Evolutionary conservation across 768 basidiomycete genomes (phyloP).

Genomic region (Suillus weaverae): DNA sequence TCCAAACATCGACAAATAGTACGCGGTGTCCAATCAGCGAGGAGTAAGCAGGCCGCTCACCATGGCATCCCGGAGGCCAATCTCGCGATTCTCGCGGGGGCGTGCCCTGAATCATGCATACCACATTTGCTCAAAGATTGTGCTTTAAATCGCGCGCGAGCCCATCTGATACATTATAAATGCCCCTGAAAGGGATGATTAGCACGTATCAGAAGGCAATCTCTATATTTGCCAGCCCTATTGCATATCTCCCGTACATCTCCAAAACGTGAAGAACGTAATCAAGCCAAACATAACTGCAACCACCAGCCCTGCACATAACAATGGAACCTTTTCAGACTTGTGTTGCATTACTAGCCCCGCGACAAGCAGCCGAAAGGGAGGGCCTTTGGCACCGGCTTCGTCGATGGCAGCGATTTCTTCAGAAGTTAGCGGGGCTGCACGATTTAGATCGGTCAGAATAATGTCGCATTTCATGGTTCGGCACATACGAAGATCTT

Average conservation of each 20-base stretch:
- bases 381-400: constrained; percentile 56
- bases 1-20: neutral
- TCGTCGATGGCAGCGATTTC: constrained; percentile 66
- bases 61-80: too few species aligned
- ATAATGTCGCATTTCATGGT: neutral
- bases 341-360: neutral
- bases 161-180: too few species aligned
- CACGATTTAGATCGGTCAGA: neutral
- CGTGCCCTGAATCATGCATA: too few species aligned
- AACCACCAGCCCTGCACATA: neutral
- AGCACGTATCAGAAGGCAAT: too few species aligned
- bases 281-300: neutral
- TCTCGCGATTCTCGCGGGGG: too few species aligned
- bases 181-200: too few species aligned
- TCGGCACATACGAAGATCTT: constrained; percentile 48
- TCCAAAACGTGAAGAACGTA: neutral
- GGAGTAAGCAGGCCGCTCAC: too few species aligned
- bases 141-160: too few species aligned
- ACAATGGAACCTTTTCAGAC: neutral
- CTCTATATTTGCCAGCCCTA: too few species aligned
- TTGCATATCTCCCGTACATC: neutral
- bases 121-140: too few species aligned
- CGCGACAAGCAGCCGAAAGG: constrained; percentile 17
- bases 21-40: too few species aligned
- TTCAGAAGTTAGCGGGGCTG: constrained; percentile 53